These are phyloP conservation scores for Gossypium turneri DNA, from an alignment of 345 rosid species.

Conservation along the genomic window DNA sequence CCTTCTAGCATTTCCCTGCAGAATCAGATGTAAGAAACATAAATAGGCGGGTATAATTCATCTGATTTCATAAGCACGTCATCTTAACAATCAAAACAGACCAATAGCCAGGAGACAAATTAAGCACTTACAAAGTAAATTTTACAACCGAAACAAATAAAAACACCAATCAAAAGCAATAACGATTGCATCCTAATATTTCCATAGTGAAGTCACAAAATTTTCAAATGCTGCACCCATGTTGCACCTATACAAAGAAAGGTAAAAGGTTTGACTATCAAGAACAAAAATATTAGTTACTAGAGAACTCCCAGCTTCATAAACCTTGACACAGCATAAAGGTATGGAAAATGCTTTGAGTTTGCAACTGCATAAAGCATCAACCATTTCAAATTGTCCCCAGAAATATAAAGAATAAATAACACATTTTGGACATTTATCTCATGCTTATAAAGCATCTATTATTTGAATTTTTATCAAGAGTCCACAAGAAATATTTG, in stretches of 20 bases:
- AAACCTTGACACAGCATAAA: conserved; percentile 1
- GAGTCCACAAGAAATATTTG: conserved; percentile 3
- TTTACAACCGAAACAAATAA: conserved; percentile 8
- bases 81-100: not conserved
- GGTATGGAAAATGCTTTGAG: not conserved
- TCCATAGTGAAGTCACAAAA: conserved; percentile 4
- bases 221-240: conserved; percentile 1
- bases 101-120: not conserved
- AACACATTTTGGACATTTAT: not conserved
- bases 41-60: not conserved
- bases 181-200: not conserved
- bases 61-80: not conserved
- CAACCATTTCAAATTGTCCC: not conserved
- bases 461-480: not conserved
- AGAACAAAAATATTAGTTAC: conserved; percentile 6
- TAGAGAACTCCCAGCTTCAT: conserved; percentile 2
- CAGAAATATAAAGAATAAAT: not conserved
- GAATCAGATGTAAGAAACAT: conserved; percentile 13
- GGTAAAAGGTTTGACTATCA: not conserved
- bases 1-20: conserved; percentile 92
- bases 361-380: not conserved
- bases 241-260: not conserved
- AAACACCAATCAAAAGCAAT: conserved; percentile 9
- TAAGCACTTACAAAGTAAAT: conserved; percentile 7
- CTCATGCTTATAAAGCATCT: not conserved